Evolutionary conservation across 2,329 filamentous ascomycete genomes (phyloP).

Genomic region (Ascochyta koolunga): DNA sequence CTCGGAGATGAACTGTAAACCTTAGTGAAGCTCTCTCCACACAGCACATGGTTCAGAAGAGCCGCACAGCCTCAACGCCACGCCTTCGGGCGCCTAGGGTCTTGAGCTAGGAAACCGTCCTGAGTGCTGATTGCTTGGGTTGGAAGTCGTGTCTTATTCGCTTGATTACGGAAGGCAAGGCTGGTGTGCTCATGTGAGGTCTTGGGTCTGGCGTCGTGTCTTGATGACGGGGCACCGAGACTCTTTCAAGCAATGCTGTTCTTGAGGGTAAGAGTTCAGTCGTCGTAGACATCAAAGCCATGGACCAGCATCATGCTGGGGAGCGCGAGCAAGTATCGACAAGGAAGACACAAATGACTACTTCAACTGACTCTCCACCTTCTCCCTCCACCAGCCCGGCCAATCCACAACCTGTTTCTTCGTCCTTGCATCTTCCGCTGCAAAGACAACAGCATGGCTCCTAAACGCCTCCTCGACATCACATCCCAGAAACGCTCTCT

Average conservation of each 20-base stretch:
- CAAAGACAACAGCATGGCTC: slow-evolving; percentile 92
- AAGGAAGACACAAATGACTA: too few relatives aligned
- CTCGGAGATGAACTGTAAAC: slow-evolving; percentile 29
- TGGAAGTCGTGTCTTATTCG: too few relatives aligned
- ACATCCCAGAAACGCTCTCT: slow-evolving; percentile 78
- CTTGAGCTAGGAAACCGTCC: not conserved
- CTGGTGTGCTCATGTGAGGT: too few relatives aligned
- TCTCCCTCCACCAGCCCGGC: slow-evolving; percentile 73
- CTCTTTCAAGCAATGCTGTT: not conserved
- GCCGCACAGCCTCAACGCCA: slow-evolving; percentile 12
- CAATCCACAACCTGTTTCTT: slow-evolving; percentile 75
- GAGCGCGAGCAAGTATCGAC: too few relatives aligned
- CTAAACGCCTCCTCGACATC: slow-evolving; percentile 85
- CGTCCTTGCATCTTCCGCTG: slow-evolving; percentile 83
- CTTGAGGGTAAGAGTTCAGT: too few relatives aligned
- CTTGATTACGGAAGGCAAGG: too few relatives aligned
- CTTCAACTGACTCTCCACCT: slow-evolving; percentile 51
- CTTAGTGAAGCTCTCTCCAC: slow-evolving; percentile 18
- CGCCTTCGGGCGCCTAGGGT: slow-evolving; percentile 3
- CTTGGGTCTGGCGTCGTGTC: not conserved
- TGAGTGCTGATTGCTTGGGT: not conserved
- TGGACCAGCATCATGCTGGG: too few relatives aligned
- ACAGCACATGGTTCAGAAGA: slow-evolving; percentile 11
- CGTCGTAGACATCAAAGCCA: too few relatives aligned
- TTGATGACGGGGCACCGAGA: not conserved